Evolutionary conservation across 2,329 filamentous ascomycete genomes (phyloP), one percentile per base, ranked within the genome.

Genomic region (Cladosporium halotolerans): DNA sequence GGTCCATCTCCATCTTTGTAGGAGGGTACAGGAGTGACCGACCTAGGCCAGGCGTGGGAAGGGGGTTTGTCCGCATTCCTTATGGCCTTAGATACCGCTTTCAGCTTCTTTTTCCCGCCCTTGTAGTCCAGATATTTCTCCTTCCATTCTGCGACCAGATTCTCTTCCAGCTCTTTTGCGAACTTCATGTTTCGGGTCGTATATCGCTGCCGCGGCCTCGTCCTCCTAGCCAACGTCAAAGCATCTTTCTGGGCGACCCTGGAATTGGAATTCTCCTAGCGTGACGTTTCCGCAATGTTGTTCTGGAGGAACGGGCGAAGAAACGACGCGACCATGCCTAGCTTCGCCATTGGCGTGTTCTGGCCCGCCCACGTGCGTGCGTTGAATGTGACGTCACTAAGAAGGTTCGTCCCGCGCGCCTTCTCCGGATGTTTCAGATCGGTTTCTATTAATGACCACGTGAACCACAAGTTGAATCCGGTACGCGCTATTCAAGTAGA

Each of bases 71-170:
- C 61, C 54, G 58, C 61, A 62, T 73, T 78, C 52, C 80, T 78
- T 57, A 93, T 79, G 55, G 89, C 89, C 57, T 86, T 81, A 19
- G 79, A 73, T 49, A 96, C 84, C 53, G 83, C 84, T 71, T 96
- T 97, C 70, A 97, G 79, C 68, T 90, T 86, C 74, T 96, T 96
- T 74, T 97, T 97, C 56, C 90, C 92, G 45, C 68, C 65, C 80
- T 84, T 62, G 60, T 64, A 64, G 62, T 57, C 56, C 48, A 59
- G 41, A 39, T 63, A 64, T 46, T 60, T 57, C 28, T 49, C 55
- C 33, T 54, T 53, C 62, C 62, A 65, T 40, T 59, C 57, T 16
- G 60, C 49, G 13, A 63, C 60, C 31, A 40, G 44, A 18, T 40
- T 52, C 33, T 57, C 55, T 18, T 53, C 49, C 40, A 61, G 45